These are phyloP conservation scores for Sugiyamaella paludigena DNA, from an alignment of 1,139 yeast species.

Conservation along the genomic window DNA sequence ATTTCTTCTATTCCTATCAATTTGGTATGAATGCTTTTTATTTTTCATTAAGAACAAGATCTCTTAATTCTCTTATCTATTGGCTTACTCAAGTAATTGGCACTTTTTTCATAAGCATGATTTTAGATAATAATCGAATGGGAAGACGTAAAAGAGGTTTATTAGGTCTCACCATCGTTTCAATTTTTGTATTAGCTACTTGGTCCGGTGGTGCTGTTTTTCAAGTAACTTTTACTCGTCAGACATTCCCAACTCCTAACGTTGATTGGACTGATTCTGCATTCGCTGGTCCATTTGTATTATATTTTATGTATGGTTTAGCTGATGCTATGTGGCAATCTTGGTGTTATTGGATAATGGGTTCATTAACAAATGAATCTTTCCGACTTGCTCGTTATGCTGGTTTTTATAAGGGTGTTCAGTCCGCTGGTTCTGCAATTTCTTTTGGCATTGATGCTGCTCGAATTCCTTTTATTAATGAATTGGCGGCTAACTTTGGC, in stretches of 20 bases:
- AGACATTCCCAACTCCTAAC: constrained; percentile 17
- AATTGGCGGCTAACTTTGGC: constrained; percentile 21
- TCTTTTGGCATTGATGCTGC: constrained; percentile 25
- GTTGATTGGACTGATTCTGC: constrained; percentile 22
- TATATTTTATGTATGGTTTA: constrained; percentile 23
- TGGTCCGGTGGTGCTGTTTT: constrained; percentile 26
- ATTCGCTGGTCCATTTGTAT: constrained; percentile 22
- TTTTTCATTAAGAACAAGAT: constrained; percentile 24
- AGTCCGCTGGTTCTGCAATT: constrained; percentile 24
- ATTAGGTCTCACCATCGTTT: constrained; percentile 21
- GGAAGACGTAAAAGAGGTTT: constrained; percentile 19
- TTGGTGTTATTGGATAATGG: constrained; percentile 27
- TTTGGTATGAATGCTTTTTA: constrained; percentile 25
- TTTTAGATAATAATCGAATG: constrained; percentile 20
- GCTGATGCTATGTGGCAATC: constrained; percentile 26
- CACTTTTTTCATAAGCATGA: constrained; percentile 17
- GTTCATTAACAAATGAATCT: constrained; percentile 22
- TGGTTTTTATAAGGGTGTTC: constrained; percentile 23
- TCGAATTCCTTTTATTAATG: constrained; percentile 24
- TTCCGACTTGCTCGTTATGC: constrained; percentile 22
- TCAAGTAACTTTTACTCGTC: constrained; percentile 19
- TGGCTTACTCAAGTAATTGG: constrained; percentile 24
- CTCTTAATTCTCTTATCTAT: constrained; percentile 21
- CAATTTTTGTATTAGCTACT: constrained; percentile 20
- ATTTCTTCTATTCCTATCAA: constrained; percentile 24